Percentiles rank a stretch among this genome's conserved stretches.
Conservation (phyloP, 768 basidiomycete species). For the Chiua virens region DNA sequence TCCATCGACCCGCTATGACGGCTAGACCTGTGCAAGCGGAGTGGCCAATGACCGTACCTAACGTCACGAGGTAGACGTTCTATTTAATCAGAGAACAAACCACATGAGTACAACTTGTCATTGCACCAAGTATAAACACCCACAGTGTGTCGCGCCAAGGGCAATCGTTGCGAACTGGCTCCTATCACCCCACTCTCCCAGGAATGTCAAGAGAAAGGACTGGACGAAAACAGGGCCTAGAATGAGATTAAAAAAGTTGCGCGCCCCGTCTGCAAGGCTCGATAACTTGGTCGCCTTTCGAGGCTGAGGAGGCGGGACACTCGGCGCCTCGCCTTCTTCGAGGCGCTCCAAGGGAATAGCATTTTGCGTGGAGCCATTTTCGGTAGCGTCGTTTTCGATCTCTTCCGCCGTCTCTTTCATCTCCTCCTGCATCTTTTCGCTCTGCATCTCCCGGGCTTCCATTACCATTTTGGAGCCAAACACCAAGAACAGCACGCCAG, state of each 20-base stretch:
- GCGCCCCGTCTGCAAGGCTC: slow-evolving; percentile 55
- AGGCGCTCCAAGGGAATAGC: slow-evolving; percentile 69
- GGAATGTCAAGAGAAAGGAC: slow-evolving; percentile 90
- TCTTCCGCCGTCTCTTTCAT: slow-evolving; percentile 97
- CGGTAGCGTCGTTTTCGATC: slow-evolving; percentile 77
- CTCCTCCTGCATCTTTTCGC: slow-evolving; percentile 86
- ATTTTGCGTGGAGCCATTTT: slow-evolving; percentile 34
- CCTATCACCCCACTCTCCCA: slow-evolving; percentile 99
- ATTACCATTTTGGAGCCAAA: slow-evolving; percentile 90
- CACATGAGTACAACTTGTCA: slow-evolving; percentile 7
- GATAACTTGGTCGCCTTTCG: slow-evolving; percentile 18
- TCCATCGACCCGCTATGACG: slow-evolving; percentile 88
- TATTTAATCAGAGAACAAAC: slow-evolving; percentile 31
- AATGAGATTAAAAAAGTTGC: slow-evolving; percentile 81
- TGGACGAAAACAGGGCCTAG: slow-evolving; percentile 95
- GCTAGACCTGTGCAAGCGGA: slow-evolving; percentile 84
- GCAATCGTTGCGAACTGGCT: slow-evolving; percentile 98
- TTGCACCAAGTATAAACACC: slow-evolving; percentile 23
- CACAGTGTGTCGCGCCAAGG: slow-evolving; percentile 92
- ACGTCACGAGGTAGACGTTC: slow-evolving; percentile 90
- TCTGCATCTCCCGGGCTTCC: slow-evolving; percentile 82
- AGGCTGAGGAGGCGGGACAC: slow-evolving; percentile 13
- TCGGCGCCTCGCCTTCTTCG: slow-evolving; percentile 59
- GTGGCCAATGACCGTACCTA: slow-evolving; percentile 91
- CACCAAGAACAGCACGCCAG: slow-evolving; percentile 81